Evolutionary conservation across 208 protist species (phyloP).

Genomic region (Wallacemonas sp.): DNA sequence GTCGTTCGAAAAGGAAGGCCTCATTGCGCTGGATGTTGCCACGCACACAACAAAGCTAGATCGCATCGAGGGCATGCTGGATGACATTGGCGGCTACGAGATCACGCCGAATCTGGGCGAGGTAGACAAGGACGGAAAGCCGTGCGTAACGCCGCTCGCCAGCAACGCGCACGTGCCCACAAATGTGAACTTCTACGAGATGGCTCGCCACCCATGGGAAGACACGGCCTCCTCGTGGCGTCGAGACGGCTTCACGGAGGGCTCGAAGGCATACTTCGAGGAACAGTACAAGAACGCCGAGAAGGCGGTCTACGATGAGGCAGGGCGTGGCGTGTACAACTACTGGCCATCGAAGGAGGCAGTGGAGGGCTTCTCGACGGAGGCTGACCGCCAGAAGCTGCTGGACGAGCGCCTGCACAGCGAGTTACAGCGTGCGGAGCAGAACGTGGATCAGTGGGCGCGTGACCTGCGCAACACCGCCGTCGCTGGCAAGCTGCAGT

Average conservation of each 20-base stretch:
- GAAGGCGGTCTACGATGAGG: slow-evolving; percentile 76
- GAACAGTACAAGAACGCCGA: slow-evolving; percentile 84
- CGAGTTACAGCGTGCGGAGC: slow-evolving; percentile 51
- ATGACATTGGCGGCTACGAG: slow-evolving; percentile 83
- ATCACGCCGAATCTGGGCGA: slow-evolving; percentile 72
- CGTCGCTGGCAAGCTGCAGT: slow-evolving; percentile 57
- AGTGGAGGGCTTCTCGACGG: slow-evolving; percentile 47
- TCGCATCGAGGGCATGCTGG: slow-evolving; percentile 75
- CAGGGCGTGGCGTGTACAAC: slow-evolving; percentile 51
- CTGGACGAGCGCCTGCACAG: slow-evolving; percentile 78
- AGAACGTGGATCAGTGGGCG: slow-evolving; percentile 80
- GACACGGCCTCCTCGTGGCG: slow-evolving; percentile 82
- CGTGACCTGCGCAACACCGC: slow-evolving; percentile 68
- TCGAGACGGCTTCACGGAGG: slow-evolving; percentile 85
- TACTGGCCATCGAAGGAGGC: slow-evolving; percentile 85
- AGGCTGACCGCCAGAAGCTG: slow-evolving; percentile 40
- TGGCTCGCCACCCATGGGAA: slow-evolving; percentile 91
- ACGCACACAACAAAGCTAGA: slow-evolving; percentile 57
- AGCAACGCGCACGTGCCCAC: slow-evolving; percentile 76
- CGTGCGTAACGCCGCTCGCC: slow-evolving; percentile 45
- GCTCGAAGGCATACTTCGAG: slow-evolving; percentile 84
- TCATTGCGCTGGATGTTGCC: slow-evolving; percentile 50
- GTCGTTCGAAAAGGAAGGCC: slow-evolving; percentile 60
- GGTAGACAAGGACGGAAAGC: slow-evolving; percentile 44
- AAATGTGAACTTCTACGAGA: slow-evolving; percentile 92